Conservation (phyloP, 2,329 filamentous ascomycete genomes). For the Trichoderma lentiforme region DNA sequence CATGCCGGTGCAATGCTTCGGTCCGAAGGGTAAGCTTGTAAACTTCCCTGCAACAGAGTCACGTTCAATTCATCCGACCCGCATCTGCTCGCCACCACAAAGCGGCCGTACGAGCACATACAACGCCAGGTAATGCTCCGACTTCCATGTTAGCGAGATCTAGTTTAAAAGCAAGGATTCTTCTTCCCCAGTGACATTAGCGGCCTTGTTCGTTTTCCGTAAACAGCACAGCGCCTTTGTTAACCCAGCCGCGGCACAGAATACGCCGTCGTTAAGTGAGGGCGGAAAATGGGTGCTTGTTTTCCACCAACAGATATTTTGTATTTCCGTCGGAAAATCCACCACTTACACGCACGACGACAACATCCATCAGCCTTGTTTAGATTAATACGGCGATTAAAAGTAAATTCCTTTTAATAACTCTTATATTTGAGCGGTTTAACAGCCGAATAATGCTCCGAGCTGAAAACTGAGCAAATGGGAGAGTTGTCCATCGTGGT, state of each 20-base stretch:
- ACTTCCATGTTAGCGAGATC: neutral
- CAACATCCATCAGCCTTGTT: neutral
- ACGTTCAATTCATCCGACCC: neutral
- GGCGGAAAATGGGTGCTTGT: neutral
- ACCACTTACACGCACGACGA: neutral
- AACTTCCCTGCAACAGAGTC: neutral
- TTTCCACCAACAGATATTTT: neutral
- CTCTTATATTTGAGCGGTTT: neutral
- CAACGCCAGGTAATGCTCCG: neutral
- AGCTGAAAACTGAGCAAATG: neutral
- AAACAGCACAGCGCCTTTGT: neutral
- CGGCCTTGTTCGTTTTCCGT: neutral
- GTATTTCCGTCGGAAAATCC: slow-evolving; percentile 12
- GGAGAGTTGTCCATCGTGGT: neutral
- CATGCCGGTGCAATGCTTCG: neutral
- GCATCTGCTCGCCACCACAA: neutral
- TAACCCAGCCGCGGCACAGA: neutral
- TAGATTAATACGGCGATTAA: neutral
- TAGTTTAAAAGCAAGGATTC: neutral
- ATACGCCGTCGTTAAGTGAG: neutral
- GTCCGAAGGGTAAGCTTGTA: neutral
- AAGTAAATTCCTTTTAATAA: neutral
- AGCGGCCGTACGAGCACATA: neutral
- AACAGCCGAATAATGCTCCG: neutral
- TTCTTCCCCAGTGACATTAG: neutral